Evolutionary conservation across 345 rosid species (phyloP), one percentile per base, ranked within the genome.

Genomic region (Boechera retrofracta): DNA sequence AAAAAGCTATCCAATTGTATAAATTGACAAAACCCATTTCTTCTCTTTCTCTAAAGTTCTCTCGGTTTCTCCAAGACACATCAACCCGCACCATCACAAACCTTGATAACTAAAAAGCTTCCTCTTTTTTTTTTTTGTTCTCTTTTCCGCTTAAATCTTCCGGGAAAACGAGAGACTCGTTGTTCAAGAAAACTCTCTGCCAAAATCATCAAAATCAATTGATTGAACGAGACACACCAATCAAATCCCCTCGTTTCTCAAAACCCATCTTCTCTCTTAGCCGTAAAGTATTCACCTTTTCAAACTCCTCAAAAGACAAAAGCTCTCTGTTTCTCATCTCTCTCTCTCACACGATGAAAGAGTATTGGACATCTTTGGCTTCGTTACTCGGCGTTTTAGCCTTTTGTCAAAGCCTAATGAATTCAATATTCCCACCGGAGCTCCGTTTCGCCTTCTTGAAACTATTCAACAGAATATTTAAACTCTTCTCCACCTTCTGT

Each of bases 401-500:
- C 41, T 74, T 74, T 16, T 45, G 21, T 55, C 58, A 38, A 6
- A 74, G 39, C 72, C 72, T 74, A 38, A 33, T 74, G 36, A 64
- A 44, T 9, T 32, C 77, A 15, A 0, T 74, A 5, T 42, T 74
- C 78, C 78, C 72, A 33, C 78, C 78, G 58, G 78, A 65, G 72
- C 48, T 74, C 58, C 78, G 65, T 56, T 45, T 21, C 36, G 72
- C 58, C 18, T 45, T 67, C 49, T 10, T 65, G 13, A 74, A 55
- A 74, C 57, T 33, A 48, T 24, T 55, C 36, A 55, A 55, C 77
- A 55, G 72, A 44, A 0, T 55, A 38, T 55, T 74, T 56, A 32
- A 74, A 10, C 64, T 74, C 58, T 74, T 65, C 65, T 65, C 78
- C 49, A 45, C 89, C 38, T 84, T 80, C 76, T 88, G 88, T 67